Evolutionary conservation across 2,329 filamentous ascomycete genomes (phyloP).

Genomic region (Colletotrichum musicola): DNA sequence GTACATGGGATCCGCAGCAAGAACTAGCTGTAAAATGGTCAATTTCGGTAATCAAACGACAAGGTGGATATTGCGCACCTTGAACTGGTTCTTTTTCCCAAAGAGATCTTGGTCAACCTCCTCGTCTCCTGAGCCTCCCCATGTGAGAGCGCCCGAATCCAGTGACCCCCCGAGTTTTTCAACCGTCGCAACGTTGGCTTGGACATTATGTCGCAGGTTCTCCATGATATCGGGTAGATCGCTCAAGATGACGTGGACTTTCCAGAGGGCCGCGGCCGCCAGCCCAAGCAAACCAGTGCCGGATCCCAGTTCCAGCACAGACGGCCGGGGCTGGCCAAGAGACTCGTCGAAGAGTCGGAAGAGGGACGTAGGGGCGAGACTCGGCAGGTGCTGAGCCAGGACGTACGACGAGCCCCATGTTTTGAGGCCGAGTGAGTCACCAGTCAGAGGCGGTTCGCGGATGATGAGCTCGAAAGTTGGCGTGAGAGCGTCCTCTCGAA

Average conservation of each 20-base stretch:
- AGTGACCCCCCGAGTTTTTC: slow-evolving; percentile 66
- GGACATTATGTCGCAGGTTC: slow-evolving; percentile 82
- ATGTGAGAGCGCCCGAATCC: slow-evolving; percentile 78
- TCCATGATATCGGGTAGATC: slow-evolving; percentile 87
- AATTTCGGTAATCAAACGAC: slow-evolving; percentile 28
- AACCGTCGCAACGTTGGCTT: slow-evolving; percentile 71
- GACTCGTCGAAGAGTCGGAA: slow-evolving; percentile 58
- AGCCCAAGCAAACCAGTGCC: slow-evolving; percentile 93
- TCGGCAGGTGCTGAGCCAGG: slow-evolving; percentile 78
- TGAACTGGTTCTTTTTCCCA: slow-evolving; percentile 62
- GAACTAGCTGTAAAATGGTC: slow-evolving; percentile 68
- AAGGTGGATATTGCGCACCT: slow-evolving; percentile 48
- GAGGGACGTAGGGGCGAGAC: slow-evolving; percentile 58
- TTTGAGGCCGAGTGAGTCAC: slow-evolving; percentile 90
- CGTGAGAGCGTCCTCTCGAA: slow-evolving; percentile 50
- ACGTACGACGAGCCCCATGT: slow-evolving; percentile 95
- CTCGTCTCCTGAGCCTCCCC: slow-evolving; percentile 67
- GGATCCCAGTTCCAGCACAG: slow-evolving; percentile 83
- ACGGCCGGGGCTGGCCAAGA: slow-evolving; percentile 46
- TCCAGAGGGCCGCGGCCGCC: slow-evolving; percentile 81
- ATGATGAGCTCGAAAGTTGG: slow-evolving; percentile 74
- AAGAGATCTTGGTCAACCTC: slow-evolving; percentile 61
- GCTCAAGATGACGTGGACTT: slow-evolving; percentile 77
- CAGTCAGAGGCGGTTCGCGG: slow-evolving; percentile 87
- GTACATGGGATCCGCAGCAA: slow-evolving; percentile 90